These are phyloP conservation scores for Sporothrix protearum DNA, from an alignment of 2,329 filamentous ascomycete genomes.

Conservation along the genomic window DNA sequence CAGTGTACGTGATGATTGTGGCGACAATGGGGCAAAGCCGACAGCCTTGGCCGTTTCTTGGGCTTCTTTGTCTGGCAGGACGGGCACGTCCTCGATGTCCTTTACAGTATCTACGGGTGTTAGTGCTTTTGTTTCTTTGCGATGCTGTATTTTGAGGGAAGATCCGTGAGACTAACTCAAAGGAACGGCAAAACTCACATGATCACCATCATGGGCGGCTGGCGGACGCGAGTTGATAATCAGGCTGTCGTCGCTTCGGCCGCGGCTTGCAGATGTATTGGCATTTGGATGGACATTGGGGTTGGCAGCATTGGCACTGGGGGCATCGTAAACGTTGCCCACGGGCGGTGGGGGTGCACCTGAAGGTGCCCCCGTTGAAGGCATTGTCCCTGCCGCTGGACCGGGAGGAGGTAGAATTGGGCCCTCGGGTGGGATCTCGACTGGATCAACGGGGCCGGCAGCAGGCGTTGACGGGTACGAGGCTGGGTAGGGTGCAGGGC, in stretches of 20 bases:
- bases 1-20: slow-evolving; percentile 47
- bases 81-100: not conserved
- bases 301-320: not conserved
- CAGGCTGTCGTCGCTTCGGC: not conserved
- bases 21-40: slow-evolving; percentile 48
- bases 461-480: slow-evolving; percentile 13
- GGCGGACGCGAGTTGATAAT: not conserved
- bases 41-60: slow-evolving; percentile 41
- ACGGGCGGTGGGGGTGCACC: slow-evolving; percentile 24
- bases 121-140: not conserved
- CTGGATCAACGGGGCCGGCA: not conserved
- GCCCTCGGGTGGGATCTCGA: not conserved
- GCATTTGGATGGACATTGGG: not conserved
- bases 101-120: slow-evolving; percentile 25
- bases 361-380: not conserved
- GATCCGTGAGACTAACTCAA: slow-evolving; percentile 9
- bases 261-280: slow-evolving; percentile 9
- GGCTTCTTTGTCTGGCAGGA: slow-evolving; percentile 13
- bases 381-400: not conserved
- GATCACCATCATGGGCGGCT: slow-evolving; percentile 22
- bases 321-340: slow-evolving; percentile 8
- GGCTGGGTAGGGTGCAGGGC: slow-evolving; percentile 2
- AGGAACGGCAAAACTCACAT: slow-evolving; percentile 29
- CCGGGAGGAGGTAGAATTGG: not conserved
- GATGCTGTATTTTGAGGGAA: too few species aligned